A percentile compares a stretch with the other conserved stretches of the same genome.
phyloP scores from a whole-genome alignment of 148 eudicot species.

The Amaranthus cruentus region DNA sequence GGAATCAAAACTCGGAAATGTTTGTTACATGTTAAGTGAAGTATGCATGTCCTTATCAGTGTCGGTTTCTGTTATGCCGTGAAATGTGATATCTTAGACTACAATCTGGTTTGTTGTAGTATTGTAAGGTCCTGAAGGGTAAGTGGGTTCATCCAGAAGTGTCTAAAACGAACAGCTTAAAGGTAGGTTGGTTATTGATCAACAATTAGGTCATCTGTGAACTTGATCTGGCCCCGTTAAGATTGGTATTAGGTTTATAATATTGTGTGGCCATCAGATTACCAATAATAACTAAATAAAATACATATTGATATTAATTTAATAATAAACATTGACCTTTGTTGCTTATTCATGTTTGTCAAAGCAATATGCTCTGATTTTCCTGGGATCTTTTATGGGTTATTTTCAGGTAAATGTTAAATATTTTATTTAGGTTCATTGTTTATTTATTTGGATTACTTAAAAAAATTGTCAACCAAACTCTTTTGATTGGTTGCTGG shows the following conservation, averaged over 20 bases:
- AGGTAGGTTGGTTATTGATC: conserved; percentile 23
- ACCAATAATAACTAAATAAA: neutral
- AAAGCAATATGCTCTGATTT: neutral
- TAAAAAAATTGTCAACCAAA: too few relatives aligned
- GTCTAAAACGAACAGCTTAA: conserved; percentile 5
- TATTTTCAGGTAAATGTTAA: too few relatives aligned
- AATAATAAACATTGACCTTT: conserved; percentile 15
- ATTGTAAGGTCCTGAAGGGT: conserved; percentile 3
- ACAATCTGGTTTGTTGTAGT: conserved; percentile 10
- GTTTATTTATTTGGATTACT: too few relatives aligned
- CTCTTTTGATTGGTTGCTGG: too few relatives aligned
- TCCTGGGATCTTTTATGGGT: too few relatives aligned
- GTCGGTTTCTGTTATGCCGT: conserved; percentile 23
- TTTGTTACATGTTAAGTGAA: neutral
- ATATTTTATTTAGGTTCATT: too few relatives aligned
- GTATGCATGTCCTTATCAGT: conserved; percentile 9
- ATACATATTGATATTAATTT: neutral
- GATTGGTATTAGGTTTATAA: conserved; percentile 11
- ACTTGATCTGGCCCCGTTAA: conserved; percentile 19
- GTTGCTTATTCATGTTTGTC: neutral
- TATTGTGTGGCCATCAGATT: conserved; percentile 11
- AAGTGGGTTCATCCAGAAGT: conserved; percentile 27
- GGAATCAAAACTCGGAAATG: neutral
- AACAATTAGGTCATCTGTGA: conserved; percentile 35
- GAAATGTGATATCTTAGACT: neutral